phyloP scores from a whole-genome alignment of 371 early-diverging fungal species.

The Rozella allomycis region DNA sequence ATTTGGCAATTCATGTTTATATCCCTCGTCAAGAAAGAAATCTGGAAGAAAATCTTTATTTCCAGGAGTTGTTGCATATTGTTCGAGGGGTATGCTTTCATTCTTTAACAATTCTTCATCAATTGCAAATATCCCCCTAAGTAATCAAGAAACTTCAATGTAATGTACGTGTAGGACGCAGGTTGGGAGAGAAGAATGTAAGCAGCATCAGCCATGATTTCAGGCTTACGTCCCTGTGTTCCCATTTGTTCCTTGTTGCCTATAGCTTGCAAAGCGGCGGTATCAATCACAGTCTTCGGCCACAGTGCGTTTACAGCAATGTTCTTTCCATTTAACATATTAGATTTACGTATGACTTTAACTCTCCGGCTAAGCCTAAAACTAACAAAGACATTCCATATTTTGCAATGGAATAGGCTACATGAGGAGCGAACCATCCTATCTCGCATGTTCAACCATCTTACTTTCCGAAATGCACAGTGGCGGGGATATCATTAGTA shows the following conservation, averaged over 20 bases:
- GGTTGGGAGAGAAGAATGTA: conserved; percentile 31
- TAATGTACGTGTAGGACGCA: no score
- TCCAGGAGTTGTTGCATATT: no score
- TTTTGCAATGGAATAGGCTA: conserved; percentile 3
- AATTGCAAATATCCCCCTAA: no score
- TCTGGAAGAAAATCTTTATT: no score
- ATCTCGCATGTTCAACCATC: conserved; percentile 3
- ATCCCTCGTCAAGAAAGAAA: no score
- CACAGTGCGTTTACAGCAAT: conserved; percentile 59
- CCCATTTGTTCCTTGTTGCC: conserved; percentile 3
- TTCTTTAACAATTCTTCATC: no score
- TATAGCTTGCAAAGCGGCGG: conserved; percentile 34
- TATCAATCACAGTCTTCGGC: conserved; percentile 50
- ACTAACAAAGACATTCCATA: conserved; percentile 45
- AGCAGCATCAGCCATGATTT: conserved; percentile 67
- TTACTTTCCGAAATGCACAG: conserved; percentile 45
- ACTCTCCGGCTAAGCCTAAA: conserved; percentile 46
- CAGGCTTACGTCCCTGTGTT: conserved; percentile 17
- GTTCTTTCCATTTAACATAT: not conserved
- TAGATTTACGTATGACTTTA: conserved; percentile 19
- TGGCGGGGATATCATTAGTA: conserved; percentile 50
- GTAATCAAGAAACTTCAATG: no score
- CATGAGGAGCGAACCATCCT: not conserved
- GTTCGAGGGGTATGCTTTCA: no score
- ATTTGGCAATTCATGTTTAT: no score